These are phyloP conservation scores for Coemansia umbellata DNA, from an alignment of 192 early-diverging fungal species.

Conservation along the genomic window DNA sequence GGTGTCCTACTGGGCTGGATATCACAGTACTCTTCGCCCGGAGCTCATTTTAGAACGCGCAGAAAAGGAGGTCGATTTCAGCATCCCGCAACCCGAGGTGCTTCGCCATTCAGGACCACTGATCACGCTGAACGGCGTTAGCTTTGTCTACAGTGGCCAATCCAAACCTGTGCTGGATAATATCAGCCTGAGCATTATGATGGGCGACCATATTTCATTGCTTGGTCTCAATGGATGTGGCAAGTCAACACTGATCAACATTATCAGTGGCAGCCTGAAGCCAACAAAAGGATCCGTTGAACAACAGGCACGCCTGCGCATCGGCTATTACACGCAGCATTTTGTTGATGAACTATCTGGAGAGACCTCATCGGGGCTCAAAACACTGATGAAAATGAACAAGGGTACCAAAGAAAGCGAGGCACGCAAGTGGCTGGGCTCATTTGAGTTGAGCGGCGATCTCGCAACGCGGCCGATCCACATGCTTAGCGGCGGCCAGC, in stretches of 20 bases:
- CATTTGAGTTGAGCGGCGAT: slow-evolving; percentile 68
- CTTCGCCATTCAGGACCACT: slow-evolving; percentile 66
- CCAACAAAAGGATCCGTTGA: slow-evolving; percentile 65
- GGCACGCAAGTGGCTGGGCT: slow-evolving; percentile 68
- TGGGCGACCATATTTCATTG: slow-evolving; percentile 65
- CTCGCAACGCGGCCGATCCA: slow-evolving; percentile 59
- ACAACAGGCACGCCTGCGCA: slow-evolving; percentile 58
- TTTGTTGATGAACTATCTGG: slow-evolving; percentile 66
- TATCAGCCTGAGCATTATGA: slow-evolving; percentile 68
- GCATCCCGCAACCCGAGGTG: slow-evolving; percentile 64
- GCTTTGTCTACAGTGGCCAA: slow-evolving; percentile 32
- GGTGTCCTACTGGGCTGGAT: slow-evolving; percentile 56
- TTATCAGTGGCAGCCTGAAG: slow-evolving; percentile 60
- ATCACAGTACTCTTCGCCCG: slow-evolving; percentile 49
- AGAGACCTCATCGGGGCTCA: slow-evolving; percentile 52
- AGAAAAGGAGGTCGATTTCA: slow-evolving; percentile 58
- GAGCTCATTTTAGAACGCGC: slow-evolving; percentile 56
- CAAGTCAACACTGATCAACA: slow-evolving; percentile 74
- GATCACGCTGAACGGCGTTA: slow-evolving; percentile 60
- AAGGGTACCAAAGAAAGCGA: slow-evolving; percentile 56
- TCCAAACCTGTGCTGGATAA: slow-evolving; percentile 54
- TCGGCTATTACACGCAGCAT: slow-evolving; percentile 86
- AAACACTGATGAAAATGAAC: slow-evolving; percentile 45
- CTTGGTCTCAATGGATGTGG: slow-evolving; percentile 83
- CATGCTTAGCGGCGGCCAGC: slow-evolving; percentile 78